Base-by-base conservation (phyloP, 306 rosid species). In the Carpinus viminea region DNA sequence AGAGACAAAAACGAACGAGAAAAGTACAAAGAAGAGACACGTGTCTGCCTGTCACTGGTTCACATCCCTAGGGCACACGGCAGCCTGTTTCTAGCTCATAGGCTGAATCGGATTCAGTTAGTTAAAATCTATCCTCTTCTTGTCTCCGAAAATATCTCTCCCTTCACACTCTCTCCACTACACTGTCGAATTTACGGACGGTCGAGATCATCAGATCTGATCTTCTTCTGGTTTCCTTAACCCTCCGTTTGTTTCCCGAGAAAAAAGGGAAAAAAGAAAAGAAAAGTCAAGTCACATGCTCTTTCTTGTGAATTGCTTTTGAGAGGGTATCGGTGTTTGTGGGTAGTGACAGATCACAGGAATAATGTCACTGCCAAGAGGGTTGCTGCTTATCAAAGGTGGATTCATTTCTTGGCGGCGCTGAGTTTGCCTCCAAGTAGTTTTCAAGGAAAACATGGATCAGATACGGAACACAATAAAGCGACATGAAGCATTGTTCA, bases 401-500 rank as follows among this genome's bases (percentile, higher is more conserved):
- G 47, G 8, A 8, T 7, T 64, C 36, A 18, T 7, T 31, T 65
- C 12, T 17, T 65, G 70, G 70, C 47, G 70, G 70, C 47, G 17
- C 21, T 36, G 24, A 65, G 46, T 65, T 34, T 34, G 8, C 48
- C 48, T 36, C 26, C 70, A 36, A 65, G 17, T 36, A 65, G 7
- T 36, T 36, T 18, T 65, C 48, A 17, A 65, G 70, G 13, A 65
- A 16, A 65, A 17, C 13, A 65, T 65, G 70, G 70, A 36, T 65
- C 70, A 65, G 48, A 65, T 65, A 34, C 70, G 70, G 17, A 36
- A 36, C 70, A 65, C 48, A 7, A 34, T 65, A 34, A 36, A 34
- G 47, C 46, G 36, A 7, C 70, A 65, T 65, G 70, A 65, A 36
- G 70, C 46, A 20, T 65, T 36, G n/a, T 36, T 65, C 47, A 65